Conservation (phyloP, 2,329 filamentous ascomycete species). For the Mariannaea sp. region DNA sequence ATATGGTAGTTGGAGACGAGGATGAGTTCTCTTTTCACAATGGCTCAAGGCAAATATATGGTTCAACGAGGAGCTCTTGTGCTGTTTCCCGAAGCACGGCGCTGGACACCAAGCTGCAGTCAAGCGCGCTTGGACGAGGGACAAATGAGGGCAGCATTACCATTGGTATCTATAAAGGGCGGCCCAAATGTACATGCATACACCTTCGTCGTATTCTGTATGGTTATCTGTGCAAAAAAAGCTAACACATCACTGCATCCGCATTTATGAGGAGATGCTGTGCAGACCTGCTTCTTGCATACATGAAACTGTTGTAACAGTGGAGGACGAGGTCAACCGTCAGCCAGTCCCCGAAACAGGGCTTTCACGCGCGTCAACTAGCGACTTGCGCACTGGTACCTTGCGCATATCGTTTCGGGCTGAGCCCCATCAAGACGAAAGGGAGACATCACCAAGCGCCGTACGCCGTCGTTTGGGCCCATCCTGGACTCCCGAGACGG, state of each 20-base stretch:
- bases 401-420: slow-evolving; percentile 12
- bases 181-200: slow-evolving; percentile 1
- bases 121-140: slow-evolving; percentile 1
- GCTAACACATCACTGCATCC: not conserved
- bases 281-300: not conserved
- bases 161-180: not conserved
- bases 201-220: not conserved
- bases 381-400: not conserved
- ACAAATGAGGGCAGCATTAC: not conserved
- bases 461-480: slow-evolving; percentile 6
- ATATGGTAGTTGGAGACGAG: not conserved
- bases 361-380: not conserved
- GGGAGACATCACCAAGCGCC: not conserved
- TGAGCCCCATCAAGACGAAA: not conserved
- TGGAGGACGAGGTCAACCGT: slow-evolving; percentile 15
- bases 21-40: not conserved
- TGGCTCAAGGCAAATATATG: not conserved
- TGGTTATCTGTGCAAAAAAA: not conserved
- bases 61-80: not conserved
- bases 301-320: slow-evolving; percentile 1
- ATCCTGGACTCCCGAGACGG: not conserved
- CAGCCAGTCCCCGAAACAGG: slow-evolving; percentile 27
- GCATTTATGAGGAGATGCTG: too few species aligned
- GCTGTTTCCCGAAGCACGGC: too few species aligned
- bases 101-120: not conserved